phyloP scores from a whole-genome alignment of 129 eudicot species.

The Arctium lappa region DNA sequence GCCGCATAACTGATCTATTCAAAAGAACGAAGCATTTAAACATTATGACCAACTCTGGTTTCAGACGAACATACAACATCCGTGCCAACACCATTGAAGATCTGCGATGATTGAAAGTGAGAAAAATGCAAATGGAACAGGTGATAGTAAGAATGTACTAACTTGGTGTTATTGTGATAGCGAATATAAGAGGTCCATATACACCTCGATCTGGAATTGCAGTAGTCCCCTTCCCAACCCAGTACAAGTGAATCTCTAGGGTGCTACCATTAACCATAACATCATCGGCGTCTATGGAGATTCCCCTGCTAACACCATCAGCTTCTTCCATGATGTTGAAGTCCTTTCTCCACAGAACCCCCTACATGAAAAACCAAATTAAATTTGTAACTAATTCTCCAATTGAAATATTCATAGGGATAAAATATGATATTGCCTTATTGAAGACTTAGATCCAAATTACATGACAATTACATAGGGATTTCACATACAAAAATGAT shows the following conservation, averaged over 20 bases:
- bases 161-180: conserved; percentile 86
- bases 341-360: conserved; percentile 27
- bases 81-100: too few species aligned
- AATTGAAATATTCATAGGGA: neutral
- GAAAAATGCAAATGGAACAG: neutral
- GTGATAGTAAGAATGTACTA: conserved; percentile 23
- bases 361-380: conserved; percentile 40
- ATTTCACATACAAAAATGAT: too few species aligned
- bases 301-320: conserved; percentile 53
- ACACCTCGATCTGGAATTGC: conserved; percentile 69
- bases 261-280: conserved; percentile 62
- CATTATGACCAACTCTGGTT: too few species aligned
- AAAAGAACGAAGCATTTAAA: too few species aligned
- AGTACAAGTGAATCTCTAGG: conserved; percentile 80
- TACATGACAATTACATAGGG: too few species aligned
- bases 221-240: conserved; percentile 93
- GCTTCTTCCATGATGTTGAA: conserved; percentile 36
- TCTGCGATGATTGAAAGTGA: neutral
- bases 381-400: conserved; percentile 3
- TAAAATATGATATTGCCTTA: too few species aligned
- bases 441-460: too few species aligned
- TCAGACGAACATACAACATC: too few species aligned
- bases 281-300: conserved; percentile 40
- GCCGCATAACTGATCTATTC: too few species aligned
- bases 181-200: conserved; percentile 88